These are phyloP conservation scores for Candida ortonii DNA, from an alignment of 805 yeast genomes.

Conservation along the genomic window DNA sequence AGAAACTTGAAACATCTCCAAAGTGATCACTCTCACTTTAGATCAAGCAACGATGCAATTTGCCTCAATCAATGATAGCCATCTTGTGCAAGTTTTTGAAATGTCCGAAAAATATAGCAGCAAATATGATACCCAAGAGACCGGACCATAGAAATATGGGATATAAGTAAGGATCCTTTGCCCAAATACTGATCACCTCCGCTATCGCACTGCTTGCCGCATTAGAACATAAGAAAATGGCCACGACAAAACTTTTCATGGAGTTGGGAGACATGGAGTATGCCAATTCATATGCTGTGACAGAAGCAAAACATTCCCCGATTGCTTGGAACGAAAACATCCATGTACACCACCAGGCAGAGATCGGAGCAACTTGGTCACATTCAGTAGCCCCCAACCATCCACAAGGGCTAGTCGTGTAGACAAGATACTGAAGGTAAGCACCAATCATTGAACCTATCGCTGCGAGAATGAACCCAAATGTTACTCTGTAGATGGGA, in stretches of 20 bases:
- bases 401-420: constrained; percentile 47
- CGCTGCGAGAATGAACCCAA: constrained; percentile 47
- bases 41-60: too few relatives aligned
- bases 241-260: constrained; percentile 51
- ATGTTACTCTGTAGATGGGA: constrained; percentile 42
- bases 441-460: constrained; percentile 48
- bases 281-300: constrained; percentile 53
- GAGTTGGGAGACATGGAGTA: constrained; percentile 49
- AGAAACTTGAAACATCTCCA: too few relatives aligned
- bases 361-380: constrained; percentile 26
- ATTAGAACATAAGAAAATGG: constrained; percentile 37
- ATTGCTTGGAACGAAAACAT: constrained; percentile 45
- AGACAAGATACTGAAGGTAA: constrained; percentile 42
- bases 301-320: constrained; percentile 51
- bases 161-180: constrained; percentile 39
- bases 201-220: constrained; percentile 48
- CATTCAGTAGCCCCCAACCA: constrained; percentile 25
- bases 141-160: constrained; percentile 38
- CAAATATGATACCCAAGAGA: constrained; percentile 30
- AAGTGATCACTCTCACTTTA: too few relatives aligned
- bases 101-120: constrained; percentile 20
- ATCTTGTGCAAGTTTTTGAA: constrained; percentile 17
- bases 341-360: constrained; percentile 34
- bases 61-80: too few relatives aligned
- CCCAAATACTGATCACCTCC: constrained; percentile 37